Percentiles rank a stretch among this genome's conserved stretches.
These are phyloP conservation scores for Populus alba DNA, from an alignment of 345 rosid genomes.

Conservation along the genomic window DNA sequence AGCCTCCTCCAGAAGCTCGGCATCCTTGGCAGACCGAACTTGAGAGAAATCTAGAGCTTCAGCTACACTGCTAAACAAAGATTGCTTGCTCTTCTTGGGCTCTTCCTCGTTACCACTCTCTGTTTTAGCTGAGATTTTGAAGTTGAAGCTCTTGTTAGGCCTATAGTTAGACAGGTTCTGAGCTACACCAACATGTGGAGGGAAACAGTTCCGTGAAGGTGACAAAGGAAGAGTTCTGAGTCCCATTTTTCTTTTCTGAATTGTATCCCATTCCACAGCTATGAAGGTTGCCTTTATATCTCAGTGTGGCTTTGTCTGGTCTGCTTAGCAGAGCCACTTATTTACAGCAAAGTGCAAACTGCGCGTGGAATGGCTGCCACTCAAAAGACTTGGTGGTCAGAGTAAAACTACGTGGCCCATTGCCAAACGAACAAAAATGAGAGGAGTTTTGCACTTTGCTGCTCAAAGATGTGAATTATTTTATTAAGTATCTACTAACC, in stretches of 20 bases:
- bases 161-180: constrained; percentile 25
- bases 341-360: neutral
- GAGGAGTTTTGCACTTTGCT: constrained; percentile 9
- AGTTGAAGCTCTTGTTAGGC: constrained; percentile 7
- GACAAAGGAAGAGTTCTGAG: constrained; percentile 38
- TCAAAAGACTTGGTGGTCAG: constrained; percentile 23
- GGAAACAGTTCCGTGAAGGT: constrained; percentile 32
- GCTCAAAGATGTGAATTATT: neutral
- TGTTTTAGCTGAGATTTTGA: constrained; percentile 40
- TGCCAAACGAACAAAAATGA: constrained; percentile 16
- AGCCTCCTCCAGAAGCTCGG: constrained; percentile 71
- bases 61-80: constrained; percentile 57
- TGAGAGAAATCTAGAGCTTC: constrained; percentile 86
- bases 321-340: constrained; percentile 3
- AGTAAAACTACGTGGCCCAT: constrained; percentile 40
- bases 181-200: constrained; percentile 9
- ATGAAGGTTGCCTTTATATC: neutral
- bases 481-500: too few relatives aligned
- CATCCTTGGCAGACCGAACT: constrained; percentile 74
- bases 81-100: constrained; percentile 49
- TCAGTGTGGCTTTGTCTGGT: neutral
- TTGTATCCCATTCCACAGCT: neutral
- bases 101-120: constrained; percentile 33
- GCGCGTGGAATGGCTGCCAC: constrained; percentile 14
- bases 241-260: constrained; percentile 29